Evolutionary conservation across 31 red algal genomes (phyloP), one percentile per base, ranked within the genome.

Genomic region (Asparagopsis taxiformis): DNA sequence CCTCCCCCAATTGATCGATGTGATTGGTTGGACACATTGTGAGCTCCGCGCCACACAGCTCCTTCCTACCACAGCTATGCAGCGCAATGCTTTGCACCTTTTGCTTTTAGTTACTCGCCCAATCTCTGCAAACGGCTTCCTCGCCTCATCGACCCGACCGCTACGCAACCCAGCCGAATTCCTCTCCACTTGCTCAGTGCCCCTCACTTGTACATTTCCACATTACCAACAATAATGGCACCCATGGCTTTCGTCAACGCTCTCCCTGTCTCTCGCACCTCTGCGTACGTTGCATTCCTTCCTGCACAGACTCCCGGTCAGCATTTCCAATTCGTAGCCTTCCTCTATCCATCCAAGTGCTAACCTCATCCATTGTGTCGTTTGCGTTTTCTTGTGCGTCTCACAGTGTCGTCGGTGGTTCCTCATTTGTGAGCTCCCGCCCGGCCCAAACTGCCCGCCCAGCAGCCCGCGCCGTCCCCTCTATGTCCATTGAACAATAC

Each of bases 191-290:
- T 13, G 41, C 41, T 9, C 41, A 46, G 41, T 46, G 8, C 41
- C 41, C 41, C 41, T 46, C 41, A 28, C 26, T 9, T 30, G 20
- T 28, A 65, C 60, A 65, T 34, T 19, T 65, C 6, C 16, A 13
- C 60, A 10, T 65, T 6, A 15, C 6, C 60, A 3, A 57, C 41
- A 46, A 63, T 62, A 69, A 85, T 85, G 81, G 81, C 81, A 57
- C 70, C 81, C 28, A 59, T 72, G 22, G 81, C 81, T 41, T 85
- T 85, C 31, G 81, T 85, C 51, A 85, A 85, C 70, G 81, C 81
- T 34, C 69, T 85, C 48, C 81, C 81, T 8, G 17, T 85, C 33
- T 43, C 81, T 41, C 81, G 81, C 51, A 31, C 81, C 51, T 3
- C 81, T 15, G 55, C 59, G 81, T 85, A 85, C 63, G 81, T 85